A percentile compares a stretch with the other conserved stretches of the same genome.
Evolutionary conservation across 352 stramenopile species (phyloP).

Genomic region (Globisporangium carolinianum): DNA sequence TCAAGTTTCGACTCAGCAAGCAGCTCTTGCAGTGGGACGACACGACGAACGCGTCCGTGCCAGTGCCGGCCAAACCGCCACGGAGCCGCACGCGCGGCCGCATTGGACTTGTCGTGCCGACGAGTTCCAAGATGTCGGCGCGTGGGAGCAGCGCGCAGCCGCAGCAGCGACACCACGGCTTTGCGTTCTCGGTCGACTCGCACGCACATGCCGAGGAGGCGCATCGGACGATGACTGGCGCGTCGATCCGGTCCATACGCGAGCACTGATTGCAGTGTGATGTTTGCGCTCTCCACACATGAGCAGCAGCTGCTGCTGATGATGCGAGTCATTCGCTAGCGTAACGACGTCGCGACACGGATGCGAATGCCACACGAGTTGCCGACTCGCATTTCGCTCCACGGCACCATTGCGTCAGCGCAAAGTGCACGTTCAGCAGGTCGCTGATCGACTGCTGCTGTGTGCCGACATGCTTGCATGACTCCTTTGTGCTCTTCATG

Average conservation of each 20-base stretch:
- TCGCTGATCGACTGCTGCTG: neutral
- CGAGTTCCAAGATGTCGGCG: conserved; percentile 13
- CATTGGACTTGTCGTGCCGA: conserved; percentile 32
- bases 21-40: conserved; percentile 59
- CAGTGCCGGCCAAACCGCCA: conserved; percentile 26
- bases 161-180: conserved; percentile 49
- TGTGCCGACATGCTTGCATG: too few relatives aligned
- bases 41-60: conserved; percentile 43
- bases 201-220: conserved; percentile 47
- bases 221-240: conserved; percentile 38
- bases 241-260: conserved; percentile 17
- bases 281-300: too few relatives aligned
- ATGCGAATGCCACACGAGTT: too few relatives aligned
- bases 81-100: conserved; percentile 13
- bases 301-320: too few relatives aligned
- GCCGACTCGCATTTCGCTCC: too few relatives aligned
- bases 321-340: neutral
- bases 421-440: too few relatives aligned
- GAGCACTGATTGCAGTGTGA: neutral
- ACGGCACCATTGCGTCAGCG: too few relatives aligned
- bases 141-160: conserved; percentile 10
- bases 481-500: too few relatives aligned
- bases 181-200: conserved; percentile 65
- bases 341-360: neutral
- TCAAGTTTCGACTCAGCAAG: conserved; percentile 57